Evolutionary conservation across 2,329 filamentous ascomycete genomes (phyloP), one percentile per base, ranked within the genome.

Genomic region (Trichoderma endophyticum): DNA sequence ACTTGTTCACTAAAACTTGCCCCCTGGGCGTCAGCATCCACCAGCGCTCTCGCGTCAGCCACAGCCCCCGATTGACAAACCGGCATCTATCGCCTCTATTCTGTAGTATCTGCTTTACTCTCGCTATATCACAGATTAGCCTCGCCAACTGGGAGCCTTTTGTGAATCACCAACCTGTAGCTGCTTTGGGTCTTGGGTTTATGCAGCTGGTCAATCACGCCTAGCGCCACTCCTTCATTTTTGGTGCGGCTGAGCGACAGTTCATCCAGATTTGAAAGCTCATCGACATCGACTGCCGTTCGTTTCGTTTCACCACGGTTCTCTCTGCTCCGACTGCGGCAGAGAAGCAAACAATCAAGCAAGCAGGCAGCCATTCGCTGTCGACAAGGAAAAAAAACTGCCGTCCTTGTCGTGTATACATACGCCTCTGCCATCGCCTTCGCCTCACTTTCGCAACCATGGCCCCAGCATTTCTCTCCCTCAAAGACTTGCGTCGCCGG

Each of bases 401-500:
- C 7, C 39, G 15, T 43, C 39, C 9, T 67, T 67, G 64, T 32
- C 64, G 30, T 36, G 54, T 57, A 67, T 67, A 54, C n/a, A 12
- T 39, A 36, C 39, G 0, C 7, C 6, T 15, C 3, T 15, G 6
- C 39, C 63, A 15, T 36, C 9, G 36, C 18, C 48, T 36, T 66
- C 14, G 24, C 48, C 15, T 57, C 30, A 63, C 70, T 12, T 59
- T 69, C 43, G 64, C 75, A 75, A 74, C 74, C 75, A 90, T 90
- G 88, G 84, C 87, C 71, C 87, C 88, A 39, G 83, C 91, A 57
- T 93, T 97, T 79, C 86, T 96, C 73, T 87, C 81, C 75, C 81
- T 88, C 77, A 93, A 90, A 81, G 90, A 92, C 78, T 83, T 97
- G 71, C 92, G 93, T 77, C 89, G 93, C 76, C 91, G 91, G 77